Base-by-base conservation (phyloP, 2,329 filamentous ascomycete genomes). In the Xylariaceae sp. region DNA sequence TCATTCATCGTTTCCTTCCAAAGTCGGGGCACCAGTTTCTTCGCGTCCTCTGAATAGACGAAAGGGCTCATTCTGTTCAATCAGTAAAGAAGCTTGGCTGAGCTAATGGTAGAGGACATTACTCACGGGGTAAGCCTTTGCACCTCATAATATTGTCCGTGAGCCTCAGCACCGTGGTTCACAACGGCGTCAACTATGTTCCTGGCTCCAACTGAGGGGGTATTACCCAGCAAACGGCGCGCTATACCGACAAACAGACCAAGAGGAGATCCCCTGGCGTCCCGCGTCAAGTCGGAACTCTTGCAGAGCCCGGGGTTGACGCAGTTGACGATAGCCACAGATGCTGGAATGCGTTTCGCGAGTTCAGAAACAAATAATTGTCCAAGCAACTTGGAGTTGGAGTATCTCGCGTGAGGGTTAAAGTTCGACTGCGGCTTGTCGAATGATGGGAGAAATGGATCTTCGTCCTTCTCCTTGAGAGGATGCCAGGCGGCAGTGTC, bases 291-390 rank as follows among this genome's bases (percentile, higher is more conserved):
- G n/a, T n/a, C n/a, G n/a, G n/a, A n/a, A n/a, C n/a, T n/a, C n/a
- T 41, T 38, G 33, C 43, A 47, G 23, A 48, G 31, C 8, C 50
- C 50, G 1, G 50, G 50, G 13, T 30, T 44, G 3, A 35, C 43
- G 4, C 27, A 29, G 17, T 35, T 44, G 26, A 51, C 18, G n/a
- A 49, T 15, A 18, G 38, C 48, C 3, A 42, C 40, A 1, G 43
- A 41, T 9, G 43, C 11, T 2, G 51, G 46, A 3, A 60, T 48
- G 12, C 50, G 52, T 8, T 53, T 53, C 3, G 41, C 41, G 3
- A 62, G 36, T 26, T 58, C 52, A 16, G 44, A 45, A 3, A 62
- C n/a, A 35, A 57, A 60, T 3, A 59, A 35, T n/a, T 55, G 51
- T 9, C 41, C 48, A 4, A 61, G 46, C 1, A 56, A 45, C 44